Evolutionary conservation across 176 grass and related monocot genomes (phyloP).

Genomic region (Lolium rigidum): DNA sequence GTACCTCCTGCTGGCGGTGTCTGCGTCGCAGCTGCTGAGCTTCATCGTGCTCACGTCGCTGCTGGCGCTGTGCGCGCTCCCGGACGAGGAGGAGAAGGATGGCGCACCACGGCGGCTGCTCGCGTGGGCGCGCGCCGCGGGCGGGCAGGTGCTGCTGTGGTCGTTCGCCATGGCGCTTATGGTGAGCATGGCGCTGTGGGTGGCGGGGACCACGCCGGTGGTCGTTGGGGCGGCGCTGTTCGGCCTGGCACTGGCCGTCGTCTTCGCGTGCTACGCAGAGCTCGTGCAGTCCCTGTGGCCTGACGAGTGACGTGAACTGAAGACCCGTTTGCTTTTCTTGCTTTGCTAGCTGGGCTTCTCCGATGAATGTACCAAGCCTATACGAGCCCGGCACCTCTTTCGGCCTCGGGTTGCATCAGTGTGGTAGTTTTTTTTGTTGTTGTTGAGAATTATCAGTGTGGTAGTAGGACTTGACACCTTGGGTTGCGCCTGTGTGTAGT

Average conservation of each 20-base stretch:
- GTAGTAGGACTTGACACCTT: too few species aligned
- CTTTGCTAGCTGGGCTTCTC: not conserved
- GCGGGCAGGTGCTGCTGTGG: constrained; percentile 47
- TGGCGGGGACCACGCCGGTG: constrained; percentile 26
- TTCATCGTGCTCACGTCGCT: constrained; percentile 53
- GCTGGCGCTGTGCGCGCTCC: constrained; percentile 57
- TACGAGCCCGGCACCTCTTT: not conserved
- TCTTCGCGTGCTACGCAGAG: constrained; percentile 49
- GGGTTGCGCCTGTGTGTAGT: not conserved
- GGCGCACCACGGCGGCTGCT: not conserved
- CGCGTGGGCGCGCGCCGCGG: constrained; percentile 22
- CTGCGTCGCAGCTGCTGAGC: constrained; percentile 48
- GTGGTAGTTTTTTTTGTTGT: too few species aligned
- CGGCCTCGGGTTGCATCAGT: not conserved
- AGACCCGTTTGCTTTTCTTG: not conserved
- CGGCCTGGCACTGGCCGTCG: constrained; percentile 30
- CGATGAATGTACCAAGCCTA: not conserved
- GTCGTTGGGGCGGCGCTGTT: constrained; percentile 37
- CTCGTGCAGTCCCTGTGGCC: constrained; percentile 39
- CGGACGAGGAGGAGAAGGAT: not conserved
- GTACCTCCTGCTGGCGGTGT: constrained; percentile 55
- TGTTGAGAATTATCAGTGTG: too few species aligned
- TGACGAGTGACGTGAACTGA: not conserved
- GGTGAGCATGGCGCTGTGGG: constrained; percentile 56
- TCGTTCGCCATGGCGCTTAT: constrained; percentile 51